Evolutionary conservation across 1,139 yeast species (phyloP).

Genomic region (Candida sojae): DNA sequence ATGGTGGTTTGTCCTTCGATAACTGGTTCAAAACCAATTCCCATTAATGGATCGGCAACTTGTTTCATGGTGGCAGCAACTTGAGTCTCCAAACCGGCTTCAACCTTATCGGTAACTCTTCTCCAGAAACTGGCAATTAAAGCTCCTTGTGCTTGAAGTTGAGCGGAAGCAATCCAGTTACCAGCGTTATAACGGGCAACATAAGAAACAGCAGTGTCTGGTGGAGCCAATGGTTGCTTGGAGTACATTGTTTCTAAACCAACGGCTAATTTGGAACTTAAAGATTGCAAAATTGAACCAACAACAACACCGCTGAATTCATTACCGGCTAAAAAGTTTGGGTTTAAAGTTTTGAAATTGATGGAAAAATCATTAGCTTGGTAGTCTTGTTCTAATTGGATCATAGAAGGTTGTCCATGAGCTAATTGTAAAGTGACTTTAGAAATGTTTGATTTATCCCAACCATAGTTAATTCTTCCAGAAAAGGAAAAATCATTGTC

Average conservation of each 20-base stretch:
- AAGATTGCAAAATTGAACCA: constrained; percentile 86
- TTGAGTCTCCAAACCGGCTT: constrained; percentile 95
- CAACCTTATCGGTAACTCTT: constrained; percentile 87
- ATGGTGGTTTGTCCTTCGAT: constrained; percentile 90
- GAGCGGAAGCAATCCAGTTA: constrained; percentile 94
- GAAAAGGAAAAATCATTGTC: constrained; percentile 85
- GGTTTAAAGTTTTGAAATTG: constrained; percentile 90
- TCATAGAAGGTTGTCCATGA: constrained; percentile 88
- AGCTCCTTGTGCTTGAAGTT: constrained; percentile 91
- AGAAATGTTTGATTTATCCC: constrained; percentile 79
- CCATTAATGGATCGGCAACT: constrained; percentile 77
- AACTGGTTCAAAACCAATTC: constrained; percentile 77
- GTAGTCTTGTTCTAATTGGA: constrained; percentile 95
- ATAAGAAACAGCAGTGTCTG: constrained; percentile 90
- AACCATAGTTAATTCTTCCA: constrained; percentile 90
- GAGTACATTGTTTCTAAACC: constrained; percentile 95
- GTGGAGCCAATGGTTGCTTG: constrained; percentile 76
- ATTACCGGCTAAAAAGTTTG: constrained; percentile 65
- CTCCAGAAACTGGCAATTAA: constrained; percentile 91
- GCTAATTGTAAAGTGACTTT: constrained; percentile 90
- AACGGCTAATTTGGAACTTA: constrained; percentile 78
- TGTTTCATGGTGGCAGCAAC: constrained; percentile 79
- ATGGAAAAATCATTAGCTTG: constrained; percentile 86
- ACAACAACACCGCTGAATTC: constrained; percentile 82
- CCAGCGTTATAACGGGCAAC: constrained; percentile 87